These are phyloP conservation scores for Ascochyta pisi DNA, from an alignment of 2,329 filamentous ascomycete species.

Conservation along the genomic window DNA sequence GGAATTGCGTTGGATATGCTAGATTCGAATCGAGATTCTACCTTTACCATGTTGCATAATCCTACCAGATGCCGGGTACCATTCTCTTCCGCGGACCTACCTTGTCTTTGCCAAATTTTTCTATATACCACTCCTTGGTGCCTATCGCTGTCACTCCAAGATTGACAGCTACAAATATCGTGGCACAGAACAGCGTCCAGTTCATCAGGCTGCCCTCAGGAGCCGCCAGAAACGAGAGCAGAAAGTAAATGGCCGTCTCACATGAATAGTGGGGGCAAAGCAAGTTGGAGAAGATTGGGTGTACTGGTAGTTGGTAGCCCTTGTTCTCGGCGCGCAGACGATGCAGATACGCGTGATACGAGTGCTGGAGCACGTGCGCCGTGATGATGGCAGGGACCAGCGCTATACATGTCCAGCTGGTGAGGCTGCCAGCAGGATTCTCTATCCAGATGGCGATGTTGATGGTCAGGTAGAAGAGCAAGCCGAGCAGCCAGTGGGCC, in stretches of 20 bases:
- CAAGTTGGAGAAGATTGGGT: slow-evolving; percentile 73
- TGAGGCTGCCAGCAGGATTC: slow-evolving; percentile 55
- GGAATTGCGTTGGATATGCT: slow-evolving; percentile 6
- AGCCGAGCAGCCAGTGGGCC: slow-evolving; percentile 79
- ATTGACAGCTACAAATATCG: slow-evolving; percentile 78
- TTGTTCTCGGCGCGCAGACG: slow-evolving; percentile 46
- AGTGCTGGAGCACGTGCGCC: slow-evolving; percentile 76
- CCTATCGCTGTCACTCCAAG: slow-evolving; percentile 80
- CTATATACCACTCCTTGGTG: slow-evolving; percentile 67
- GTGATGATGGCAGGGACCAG: slow-evolving; percentile 70
- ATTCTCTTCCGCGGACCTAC: slow-evolving; percentile 40
- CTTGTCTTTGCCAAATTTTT: slow-evolving; percentile 42
- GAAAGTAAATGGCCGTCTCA: slow-evolving; percentile 83
- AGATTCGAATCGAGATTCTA: slow-evolving; percentile 7
- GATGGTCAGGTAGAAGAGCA: slow-evolving; percentile 77
- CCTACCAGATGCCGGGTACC: slow-evolving; percentile 44
- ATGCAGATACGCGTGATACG: slow-evolving; percentile 58
- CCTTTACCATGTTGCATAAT: slow-evolving; percentile 1
- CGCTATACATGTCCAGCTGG: slow-evolving; percentile 57
- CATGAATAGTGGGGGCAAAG: slow-evolving; percentile 91
- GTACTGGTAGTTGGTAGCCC: slow-evolving; percentile 82
- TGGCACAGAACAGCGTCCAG: slow-evolving; percentile 71
- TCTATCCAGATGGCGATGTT: slow-evolving; percentile 85
- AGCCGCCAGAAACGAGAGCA: slow-evolving; percentile 76
- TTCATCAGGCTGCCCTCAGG: slow-evolving; percentile 72